phyloP scores from a whole-genome alignment of 805 yeast genomes.

The Suhomyces sp. region DNA sequence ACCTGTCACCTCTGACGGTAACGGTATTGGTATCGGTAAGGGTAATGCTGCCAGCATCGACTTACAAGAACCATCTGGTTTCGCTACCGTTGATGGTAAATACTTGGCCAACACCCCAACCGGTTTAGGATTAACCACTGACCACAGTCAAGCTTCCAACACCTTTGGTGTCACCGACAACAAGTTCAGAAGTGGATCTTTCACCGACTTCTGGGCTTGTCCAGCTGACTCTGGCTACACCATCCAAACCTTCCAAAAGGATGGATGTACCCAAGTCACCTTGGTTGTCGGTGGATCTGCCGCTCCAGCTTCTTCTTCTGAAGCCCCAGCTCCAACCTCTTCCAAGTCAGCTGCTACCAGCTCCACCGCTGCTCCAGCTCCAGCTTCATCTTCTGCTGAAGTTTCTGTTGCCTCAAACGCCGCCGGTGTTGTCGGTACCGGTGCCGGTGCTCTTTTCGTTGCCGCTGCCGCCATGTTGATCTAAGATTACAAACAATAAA shows the following conservation, averaged over 20 bases:
- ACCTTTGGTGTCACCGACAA: slow-evolving; percentile 28
- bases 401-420: slow-evolving; percentile 21
- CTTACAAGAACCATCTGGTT: slow-evolving; percentile 34
- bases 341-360: slow-evolving; percentile 5
- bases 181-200: slow-evolving; percentile 24
- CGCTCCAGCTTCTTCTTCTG: slow-evolving; percentile 24
- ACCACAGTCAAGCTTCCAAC: slow-evolving; percentile 20
- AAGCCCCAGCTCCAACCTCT: slow-evolving; percentile 20
- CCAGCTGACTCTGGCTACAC: slow-evolving; percentile 16
- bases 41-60: slow-evolving; percentile 19
- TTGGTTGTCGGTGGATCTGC: slow-evolving; percentile 19
- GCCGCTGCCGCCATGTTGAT: slow-evolving; percentile 16
- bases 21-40: slow-evolving; percentile 7
- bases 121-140: slow-evolving; percentile 16
- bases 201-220: slow-evolving; percentile 27
- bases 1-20: slow-evolving; percentile 16
- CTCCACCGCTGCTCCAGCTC: slow-evolving; percentile 7
- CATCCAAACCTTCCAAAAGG: slow-evolving; percentile 11
- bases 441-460: slow-evolving; percentile 14
- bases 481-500: no score
- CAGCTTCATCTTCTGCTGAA: slow-evolving; percentile 15
- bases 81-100: slow-evolving; percentile 20
- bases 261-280: slow-evolving; percentile 21
- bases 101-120: slow-evolving; percentile 15
- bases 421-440: slow-evolving; percentile 15